Base-by-base conservation (phyloP, 208 protist species). In the Trypanosoma melophagium region DNA sequence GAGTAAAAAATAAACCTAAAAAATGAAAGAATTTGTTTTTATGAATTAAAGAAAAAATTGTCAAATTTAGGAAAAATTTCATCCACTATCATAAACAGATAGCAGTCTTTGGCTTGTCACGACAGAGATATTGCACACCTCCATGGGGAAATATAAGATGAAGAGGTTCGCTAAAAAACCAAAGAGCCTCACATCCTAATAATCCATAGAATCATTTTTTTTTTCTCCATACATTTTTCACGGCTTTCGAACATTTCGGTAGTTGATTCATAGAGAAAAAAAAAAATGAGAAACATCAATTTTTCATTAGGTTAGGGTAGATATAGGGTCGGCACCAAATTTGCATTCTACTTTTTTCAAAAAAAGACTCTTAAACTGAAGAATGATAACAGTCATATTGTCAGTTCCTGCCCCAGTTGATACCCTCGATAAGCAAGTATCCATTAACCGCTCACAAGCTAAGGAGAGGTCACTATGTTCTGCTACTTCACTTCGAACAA, bases 381-480 rank as follows among this genome's bases (percentile, higher is more conserved):
- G 65, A 61, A 97, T 89, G 21, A 95, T 88, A 42, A 93, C 77
- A 13, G 90, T 95, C 92, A 97, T 97, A 72, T 97, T 97, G 47
- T 97, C 92, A 16, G 86, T 95, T 9, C 92, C 92, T 66, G 85
- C 80, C 44, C 74, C 76, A 49, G 62, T 86, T 14, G 86, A 81
- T 40, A 88, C 87, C 0, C 77, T 57, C 7, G 87, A 83, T 14
- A 95, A 74, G 63, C 88, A 96, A 28, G 76, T 74, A 58, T 90
- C 89, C 87, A 94, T 94, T 14, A 96, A 62, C 4, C 86, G 78
- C 66, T 96, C 88, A 69, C 91, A 96, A 10, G 85, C 91, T 28
- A 93, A 75, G 35, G 89, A 94, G 41, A 95, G 68, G 65, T 93
- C 89, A 24, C 86, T 79, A 53, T 93, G 85, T 47, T 93, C 89